Evolutionary conservation across 106 monocot species (phyloP), one percentile per base, ranked within the genome.

Genomic region (Alisma plantagoaquatica): DNA sequence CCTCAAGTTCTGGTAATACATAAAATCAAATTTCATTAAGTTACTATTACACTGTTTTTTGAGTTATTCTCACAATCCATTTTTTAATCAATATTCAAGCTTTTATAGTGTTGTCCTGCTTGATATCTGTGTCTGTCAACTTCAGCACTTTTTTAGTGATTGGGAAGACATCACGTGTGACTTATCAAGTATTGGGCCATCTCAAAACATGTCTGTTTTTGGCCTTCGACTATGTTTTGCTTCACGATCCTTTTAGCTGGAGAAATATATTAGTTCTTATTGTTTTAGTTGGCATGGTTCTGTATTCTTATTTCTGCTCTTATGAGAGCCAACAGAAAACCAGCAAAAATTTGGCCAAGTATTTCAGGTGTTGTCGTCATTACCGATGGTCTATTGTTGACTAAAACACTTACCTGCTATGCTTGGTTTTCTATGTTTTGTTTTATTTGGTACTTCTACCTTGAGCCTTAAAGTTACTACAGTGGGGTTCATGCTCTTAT

Each of bases 131-230:
- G 45, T 90, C 83, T 3, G 90, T 90, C 53, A 90, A 90, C 77
- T 90, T 90, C 67, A 83, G 79, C 51, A 90, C 90, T 31, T 90
- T 90, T 66, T 74, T 90, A 51, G 90, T 89, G 20, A 90, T 90
- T 41, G 90, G 90, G 14, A 90, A 90, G 69, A 90, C 90, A 47
- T 90, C 90, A 4, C 90, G 80, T 20, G 90, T 90, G 22, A 90
- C 90, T 10, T 90, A 90, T 58, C 90, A 90, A 74, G 90, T 90
- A 25, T 51, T 90, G 71, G 90, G 90, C 12, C 90, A 90, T 71
- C 66, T 90, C 19, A 90, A 90, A 71, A 90, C 90, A 19, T 90
- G 90, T 71, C 70, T 90, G 23, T 79, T 90, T 47, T 73, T 90
- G 55, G 64, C 83, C 20, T 90, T 90, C 63, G 90, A 80, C 19